Conservation (phyloP, 148 eudicot genomes). For the Rhododendron henanense region DNA sequence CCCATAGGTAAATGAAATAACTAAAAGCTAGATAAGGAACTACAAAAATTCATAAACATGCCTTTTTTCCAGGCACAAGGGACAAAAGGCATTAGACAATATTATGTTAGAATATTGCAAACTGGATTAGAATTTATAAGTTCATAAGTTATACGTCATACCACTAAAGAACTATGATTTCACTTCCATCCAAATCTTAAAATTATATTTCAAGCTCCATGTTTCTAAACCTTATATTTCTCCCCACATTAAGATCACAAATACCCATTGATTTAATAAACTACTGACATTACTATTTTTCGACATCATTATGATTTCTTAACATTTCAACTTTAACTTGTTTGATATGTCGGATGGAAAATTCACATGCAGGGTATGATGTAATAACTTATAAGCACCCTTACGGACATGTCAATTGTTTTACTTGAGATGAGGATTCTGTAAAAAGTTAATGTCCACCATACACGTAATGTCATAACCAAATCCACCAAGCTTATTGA, state of each 20-base stretch:
- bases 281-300: not conserved
- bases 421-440: too few relatives aligned
- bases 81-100: not conserved
- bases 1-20: not conserved
- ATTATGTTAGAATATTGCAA: not conserved
- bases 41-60: not conserved
- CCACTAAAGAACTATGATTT: not conserved
- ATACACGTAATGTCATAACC: too few relatives aligned
- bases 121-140: not conserved
- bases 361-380: not conserved
- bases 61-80: not conserved
- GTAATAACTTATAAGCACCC: not conserved
- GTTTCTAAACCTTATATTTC: not conserved
- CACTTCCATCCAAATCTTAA: not conserved
- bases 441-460: too few relatives aligned
- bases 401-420: not conserved
- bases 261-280: too few relatives aligned
- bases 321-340: not conserved
- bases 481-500: too few relatives aligned
- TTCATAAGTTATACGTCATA: not conserved
- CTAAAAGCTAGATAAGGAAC: constrained; percentile 5
- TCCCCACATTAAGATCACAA: not conserved
- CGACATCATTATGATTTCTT: not conserved
- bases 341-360: too few relatives aligned
- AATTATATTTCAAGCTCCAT: not conserved